Evolutionary conservation across 305 asterid species (phyloP).

Genomic region (Solanum hybrid): DNA sequence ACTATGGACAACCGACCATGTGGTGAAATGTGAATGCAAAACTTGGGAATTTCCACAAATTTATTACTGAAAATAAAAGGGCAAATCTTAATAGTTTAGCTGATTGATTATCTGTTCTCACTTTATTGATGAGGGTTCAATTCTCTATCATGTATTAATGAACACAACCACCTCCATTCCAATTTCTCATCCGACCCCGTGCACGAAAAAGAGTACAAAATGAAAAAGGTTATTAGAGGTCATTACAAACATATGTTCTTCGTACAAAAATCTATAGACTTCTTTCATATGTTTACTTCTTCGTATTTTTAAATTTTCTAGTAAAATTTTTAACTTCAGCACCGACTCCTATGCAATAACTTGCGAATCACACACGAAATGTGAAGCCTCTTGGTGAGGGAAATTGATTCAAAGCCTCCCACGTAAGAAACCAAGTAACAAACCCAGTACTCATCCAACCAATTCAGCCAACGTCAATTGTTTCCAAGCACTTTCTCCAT

Average conservation of each 20-base stretch:
- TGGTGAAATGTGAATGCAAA: background rate
- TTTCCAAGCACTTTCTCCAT: background rate
- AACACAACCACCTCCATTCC: background rate
- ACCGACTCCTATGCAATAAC: no score
- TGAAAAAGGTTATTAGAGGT: background rate
- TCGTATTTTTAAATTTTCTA: no score
- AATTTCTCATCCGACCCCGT: fast-evolving
- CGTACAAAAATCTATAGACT: no score
- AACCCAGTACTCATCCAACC: background rate
- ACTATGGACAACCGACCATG: background rate
- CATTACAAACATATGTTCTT: no score
- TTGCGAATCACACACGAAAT: no score
- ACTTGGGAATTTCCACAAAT: background rate
- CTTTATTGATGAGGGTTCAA: background rate
- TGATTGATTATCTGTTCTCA: no score
- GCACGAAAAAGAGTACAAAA: background rate
- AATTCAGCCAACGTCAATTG: background rate
- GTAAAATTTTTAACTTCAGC: fast-evolving
- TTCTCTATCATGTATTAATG: no score
- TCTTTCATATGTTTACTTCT: no score
- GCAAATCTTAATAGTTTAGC: fast-evolving
- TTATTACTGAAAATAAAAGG: background rate
- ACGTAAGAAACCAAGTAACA: background rate
- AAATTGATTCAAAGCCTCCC: background rate
- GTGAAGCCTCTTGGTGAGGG: no score